A percentile compares a stretch with the other conserved stretches of the same genome.
These are phyloP conservation scores for Zygotorulaspora danielsina DNA, from an alignment of 805 yeast genomes.

Conservation along the genomic window DNA sequence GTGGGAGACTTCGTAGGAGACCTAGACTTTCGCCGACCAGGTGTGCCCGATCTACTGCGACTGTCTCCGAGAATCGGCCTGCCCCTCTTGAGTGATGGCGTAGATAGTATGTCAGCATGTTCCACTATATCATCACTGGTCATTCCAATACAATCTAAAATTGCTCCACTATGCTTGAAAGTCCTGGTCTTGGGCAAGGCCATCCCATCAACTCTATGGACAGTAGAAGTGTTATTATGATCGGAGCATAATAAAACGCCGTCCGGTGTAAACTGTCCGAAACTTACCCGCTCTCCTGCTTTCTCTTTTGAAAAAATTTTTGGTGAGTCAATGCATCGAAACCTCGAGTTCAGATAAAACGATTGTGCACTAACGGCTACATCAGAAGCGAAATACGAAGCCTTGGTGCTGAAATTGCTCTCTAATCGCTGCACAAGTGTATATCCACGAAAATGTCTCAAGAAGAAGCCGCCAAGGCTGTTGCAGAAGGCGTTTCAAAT, in stretches of 20 bases:
- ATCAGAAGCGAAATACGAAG: no score
- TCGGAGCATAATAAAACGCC: no score
- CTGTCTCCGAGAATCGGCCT: constrained; percentile 1
- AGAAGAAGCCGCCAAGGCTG: constrained; percentile 50
- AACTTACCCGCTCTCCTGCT: no score
- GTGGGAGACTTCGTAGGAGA: constrained; percentile 23
- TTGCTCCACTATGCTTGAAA: no score
- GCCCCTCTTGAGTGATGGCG: constrained; percentile 17
- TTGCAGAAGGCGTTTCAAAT: constrained; percentile 72
- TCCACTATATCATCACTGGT: constrained; percentile 21
- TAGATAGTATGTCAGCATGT: constrained; percentile 25
- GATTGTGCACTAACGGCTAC: no score
- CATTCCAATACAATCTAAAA: no score
- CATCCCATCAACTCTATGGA: no score
- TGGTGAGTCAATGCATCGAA: constrained; percentile 1
- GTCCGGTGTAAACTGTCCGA: no score
- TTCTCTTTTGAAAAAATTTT: constrained; percentile 1
- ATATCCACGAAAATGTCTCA: no score
- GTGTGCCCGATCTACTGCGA: not conserved
- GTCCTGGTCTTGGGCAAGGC: no score
- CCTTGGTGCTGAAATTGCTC: no score
- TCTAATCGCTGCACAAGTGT: no score
- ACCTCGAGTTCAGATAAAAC: constrained; percentile 25
- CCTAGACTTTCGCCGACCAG: constrained; percentile 12
- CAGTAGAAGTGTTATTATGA: not conserved